These are phyloP conservation scores for Diaporthe longicolla DNA, from an alignment of 2,329 filamentous ascomycete genomes.

Conservation along the genomic window DNA sequence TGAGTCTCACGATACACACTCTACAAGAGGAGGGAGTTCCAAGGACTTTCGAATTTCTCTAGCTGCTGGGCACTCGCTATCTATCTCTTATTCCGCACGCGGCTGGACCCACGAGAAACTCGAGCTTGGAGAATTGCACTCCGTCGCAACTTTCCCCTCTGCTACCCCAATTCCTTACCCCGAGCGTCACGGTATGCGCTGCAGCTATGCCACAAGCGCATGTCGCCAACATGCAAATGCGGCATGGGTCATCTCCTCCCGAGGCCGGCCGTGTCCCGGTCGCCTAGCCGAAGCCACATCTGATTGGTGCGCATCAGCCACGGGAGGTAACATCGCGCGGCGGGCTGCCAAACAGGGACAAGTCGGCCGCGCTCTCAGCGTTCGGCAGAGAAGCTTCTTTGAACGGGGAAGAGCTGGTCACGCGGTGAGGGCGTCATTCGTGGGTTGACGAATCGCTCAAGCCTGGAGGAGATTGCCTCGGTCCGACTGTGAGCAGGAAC, in stretches of 20 bases:
- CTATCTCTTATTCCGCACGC: constrained; percentile 36
- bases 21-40: constrained; percentile 5
- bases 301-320: constrained; percentile 42
- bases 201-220: background rate
- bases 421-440: constrained; percentile 17
- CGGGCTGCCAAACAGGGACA: constrained; percentile 5
- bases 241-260: constrained; percentile 36
- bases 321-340: constrained; percentile 31
- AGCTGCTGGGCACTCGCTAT: constrained; percentile 20
- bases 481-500: background rate
- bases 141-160: constrained; percentile 19
- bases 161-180: constrained; percentile 34
- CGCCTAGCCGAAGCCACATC: constrained; percentile 10
- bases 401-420: background rate
- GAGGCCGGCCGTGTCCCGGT: constrained; percentile 19
- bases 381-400: background rate
- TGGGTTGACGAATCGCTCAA: constrained; percentile 12
- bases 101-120: constrained; percentile 10
- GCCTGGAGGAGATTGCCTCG: constrained; percentile 7
- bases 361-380: background rate
- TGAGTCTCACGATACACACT: constrained; percentile 13
- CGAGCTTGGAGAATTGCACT: background rate
- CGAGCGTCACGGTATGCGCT: constrained; percentile 25
- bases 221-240: constrained; percentile 17
- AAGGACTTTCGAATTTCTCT: background rate